Evolutionary conservation across 306 rosid species (phyloP), one percentile per base, ranked within the genome.

Genomic region (Carpinus fangiana): DNA sequence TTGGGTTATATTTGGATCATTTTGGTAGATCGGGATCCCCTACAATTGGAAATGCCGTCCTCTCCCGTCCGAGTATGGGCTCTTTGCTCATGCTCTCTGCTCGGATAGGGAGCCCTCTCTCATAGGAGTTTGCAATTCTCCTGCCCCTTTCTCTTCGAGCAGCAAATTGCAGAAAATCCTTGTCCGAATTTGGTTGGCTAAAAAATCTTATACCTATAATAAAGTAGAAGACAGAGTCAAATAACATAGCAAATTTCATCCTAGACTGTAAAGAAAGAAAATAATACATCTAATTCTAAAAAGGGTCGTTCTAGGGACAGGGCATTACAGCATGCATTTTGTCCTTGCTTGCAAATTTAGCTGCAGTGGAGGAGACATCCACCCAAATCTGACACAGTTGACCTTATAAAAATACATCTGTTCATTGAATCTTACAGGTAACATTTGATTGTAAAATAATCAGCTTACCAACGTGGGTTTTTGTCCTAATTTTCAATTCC

Each of bases 321-420:
- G 38, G 8, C 46, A 64, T 70, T 74, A 83, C 85, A 80, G 84
- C 65, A 76, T 74, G 67, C 23, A 38, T 59, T 64, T 71, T 17
- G 57, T 78, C 61, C 66, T 57, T 81, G 76, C 68, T 77, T 78
- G 76, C 62, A 48, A 65, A 79, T 73, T 38, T 50, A 54, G 36
- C 26, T 45, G 80, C 72, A 73, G 77, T 69, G 72, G 75, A 73
- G 61, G 84, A 77, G 78, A 74, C 85, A 84, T 66, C 77, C 70
- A 60, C 78, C 52, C 70, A 18, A 46, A 71, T 69, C 3, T 41
- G 68, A 57, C 47, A 45, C 74, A 73, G 87, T 78, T 80, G 87
- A 83, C 83, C 79, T 60, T 46, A 48, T 70, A 46, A 81, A 81
- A 34, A 45, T 74, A 47, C 26, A 31, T 14, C 52, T 68, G 48